Percentiles rank a stretch among this genome's conserved stretches.
phyloP scores from a whole-genome alignment of 331 rosid species.

The Quercus phellos region DNA sequence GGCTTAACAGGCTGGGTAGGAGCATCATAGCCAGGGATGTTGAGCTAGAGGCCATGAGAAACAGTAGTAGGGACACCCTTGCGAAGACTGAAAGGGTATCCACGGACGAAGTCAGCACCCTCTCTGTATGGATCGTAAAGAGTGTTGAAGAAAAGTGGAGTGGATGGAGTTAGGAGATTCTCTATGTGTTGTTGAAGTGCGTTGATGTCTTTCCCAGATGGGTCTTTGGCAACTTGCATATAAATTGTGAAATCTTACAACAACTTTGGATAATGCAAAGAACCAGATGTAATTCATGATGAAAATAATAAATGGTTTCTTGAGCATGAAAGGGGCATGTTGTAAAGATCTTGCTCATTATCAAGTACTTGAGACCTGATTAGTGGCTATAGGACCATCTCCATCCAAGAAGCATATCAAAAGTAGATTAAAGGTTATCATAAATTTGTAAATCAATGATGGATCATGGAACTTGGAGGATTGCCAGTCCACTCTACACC shows the following conservation, averaged over 20 bases:
- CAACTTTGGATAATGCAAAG: neutral
- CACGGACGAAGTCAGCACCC: conserved; percentile 72
- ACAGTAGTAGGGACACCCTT: conserved; percentile 71
- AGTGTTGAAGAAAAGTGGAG: conserved; percentile 75
- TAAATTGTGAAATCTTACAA: neutral
- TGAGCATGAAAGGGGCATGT: no score
- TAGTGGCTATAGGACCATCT: no score
- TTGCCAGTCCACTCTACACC: no score
- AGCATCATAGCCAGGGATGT: conserved; percentile 85
- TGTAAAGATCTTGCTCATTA: no score
- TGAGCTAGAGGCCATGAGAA: conserved; percentile 90
- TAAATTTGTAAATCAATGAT: no score
- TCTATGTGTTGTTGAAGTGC: conserved; percentile 86
- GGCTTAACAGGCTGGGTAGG: conserved; percentile 90
- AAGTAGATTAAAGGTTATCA: no score
- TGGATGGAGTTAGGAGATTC: conserved; percentile 65
- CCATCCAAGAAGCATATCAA: no score
- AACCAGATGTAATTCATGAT: neutral
- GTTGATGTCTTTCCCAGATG: conserved; percentile 64
- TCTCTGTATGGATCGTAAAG: conserved; percentile 86
- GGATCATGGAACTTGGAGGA: no score
- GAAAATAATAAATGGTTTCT: no score
- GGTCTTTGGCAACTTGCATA: conserved; percentile 76
- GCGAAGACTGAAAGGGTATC: conserved; percentile 79
- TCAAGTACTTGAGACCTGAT: no score